phyloP scores from a whole-genome alignment of 2,329 filamentous ascomycete genomes.

The Fonsecaea erecta region DNA sequence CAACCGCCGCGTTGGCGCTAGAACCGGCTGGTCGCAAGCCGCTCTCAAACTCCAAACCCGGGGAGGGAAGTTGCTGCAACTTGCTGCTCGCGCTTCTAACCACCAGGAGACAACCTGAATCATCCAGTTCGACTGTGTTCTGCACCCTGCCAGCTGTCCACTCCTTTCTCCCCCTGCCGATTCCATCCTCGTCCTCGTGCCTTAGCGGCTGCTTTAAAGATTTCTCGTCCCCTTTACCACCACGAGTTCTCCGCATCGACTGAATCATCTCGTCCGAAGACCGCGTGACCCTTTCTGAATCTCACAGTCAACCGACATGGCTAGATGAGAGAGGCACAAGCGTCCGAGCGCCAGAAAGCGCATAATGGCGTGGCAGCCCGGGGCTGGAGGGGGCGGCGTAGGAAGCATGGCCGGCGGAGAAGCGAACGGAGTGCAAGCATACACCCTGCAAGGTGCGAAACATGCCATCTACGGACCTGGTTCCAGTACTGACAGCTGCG shows the following conservation, averaged over 20 bases:
- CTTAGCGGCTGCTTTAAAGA: not conserved
- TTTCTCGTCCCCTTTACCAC: not conserved
- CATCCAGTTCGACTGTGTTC: constrained; percentile 1
- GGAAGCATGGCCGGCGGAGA: constrained; percentile 33
- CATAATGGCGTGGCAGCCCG: constrained; percentile 39
- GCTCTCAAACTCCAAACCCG: constrained; percentile 14
- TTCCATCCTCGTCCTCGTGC: not conserved
- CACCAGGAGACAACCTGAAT: constrained; percentile 11
- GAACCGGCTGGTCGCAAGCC: not conserved
- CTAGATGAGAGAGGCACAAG: constrained; percentile 35
- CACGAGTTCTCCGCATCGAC: constrained; percentile 4
- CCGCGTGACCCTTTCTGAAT: constrained; percentile 22
- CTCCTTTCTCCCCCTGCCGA: not conserved
- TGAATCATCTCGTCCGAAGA: constrained; percentile 17
- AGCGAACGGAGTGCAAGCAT: constrained; percentile 37
- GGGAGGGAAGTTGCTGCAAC: constrained; percentile 11
- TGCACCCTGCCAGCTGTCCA: constrained; percentile 5
- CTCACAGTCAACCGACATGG: constrained; percentile 26
- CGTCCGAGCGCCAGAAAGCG: constrained; percentile 33
- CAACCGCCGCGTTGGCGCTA: constrained; percentile 19
- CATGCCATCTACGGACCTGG: not conserved
- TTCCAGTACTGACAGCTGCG: constrained; percentile 6
- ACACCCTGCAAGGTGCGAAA: constrained; percentile 37
- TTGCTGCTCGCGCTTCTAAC: constrained; percentile 21
- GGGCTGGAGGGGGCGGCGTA: constrained; percentile 33